Conservation (phyloP, 1,284 basidiomycete genomes). For the Marasmius fiardii region DNA sequence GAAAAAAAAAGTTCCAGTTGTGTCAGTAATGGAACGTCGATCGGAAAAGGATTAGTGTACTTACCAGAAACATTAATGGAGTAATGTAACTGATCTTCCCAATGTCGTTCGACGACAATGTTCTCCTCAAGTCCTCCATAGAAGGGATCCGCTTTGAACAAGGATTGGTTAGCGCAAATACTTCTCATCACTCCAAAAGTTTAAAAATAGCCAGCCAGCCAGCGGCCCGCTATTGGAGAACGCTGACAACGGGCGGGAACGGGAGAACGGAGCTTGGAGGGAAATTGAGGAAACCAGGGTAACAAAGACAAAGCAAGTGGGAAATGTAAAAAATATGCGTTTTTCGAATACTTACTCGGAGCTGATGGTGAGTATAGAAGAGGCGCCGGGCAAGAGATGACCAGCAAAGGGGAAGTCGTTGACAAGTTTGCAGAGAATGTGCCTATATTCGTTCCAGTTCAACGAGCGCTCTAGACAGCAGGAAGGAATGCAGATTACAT, state of each 20-base stretch:
- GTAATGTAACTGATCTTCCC: slow-evolving; percentile 80
- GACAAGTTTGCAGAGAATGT: slow-evolving; percentile 21
- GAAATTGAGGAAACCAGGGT: too few species aligned
- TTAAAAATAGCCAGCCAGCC: background rate
- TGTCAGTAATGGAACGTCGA: slow-evolving; percentile 63
- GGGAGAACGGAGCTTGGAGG: too few species aligned
- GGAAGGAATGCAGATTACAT: too few species aligned
- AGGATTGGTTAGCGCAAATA: background rate
- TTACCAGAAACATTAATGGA: background rate
- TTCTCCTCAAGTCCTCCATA: slow-evolving; percentile 41
- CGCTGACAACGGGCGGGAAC: too few species aligned
- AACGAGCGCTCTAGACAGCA: background rate
- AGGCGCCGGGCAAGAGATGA: slow-evolving; percentile 65
- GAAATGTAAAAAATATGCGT: background rate
- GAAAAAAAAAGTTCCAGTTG: slow-evolving; percentile 44
- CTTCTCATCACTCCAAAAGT: background rate
- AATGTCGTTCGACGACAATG: slow-evolving; percentile 86
- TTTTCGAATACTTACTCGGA: background rate
- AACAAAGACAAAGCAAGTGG: too few species aligned
- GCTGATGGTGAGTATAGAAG: background rate
- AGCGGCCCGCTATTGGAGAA: background rate
- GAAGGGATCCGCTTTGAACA: background rate
- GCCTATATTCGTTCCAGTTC: background rate
- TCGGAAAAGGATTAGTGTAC: background rate
- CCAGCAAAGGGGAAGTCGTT: slow-evolving; percentile 70